Percentiles rank a stretch among this genome's conserved stretches.
Evolutionary conservation across 2,329 filamentous ascomycete species (phyloP).

Genomic region (Fusarium sp.): DNA sequence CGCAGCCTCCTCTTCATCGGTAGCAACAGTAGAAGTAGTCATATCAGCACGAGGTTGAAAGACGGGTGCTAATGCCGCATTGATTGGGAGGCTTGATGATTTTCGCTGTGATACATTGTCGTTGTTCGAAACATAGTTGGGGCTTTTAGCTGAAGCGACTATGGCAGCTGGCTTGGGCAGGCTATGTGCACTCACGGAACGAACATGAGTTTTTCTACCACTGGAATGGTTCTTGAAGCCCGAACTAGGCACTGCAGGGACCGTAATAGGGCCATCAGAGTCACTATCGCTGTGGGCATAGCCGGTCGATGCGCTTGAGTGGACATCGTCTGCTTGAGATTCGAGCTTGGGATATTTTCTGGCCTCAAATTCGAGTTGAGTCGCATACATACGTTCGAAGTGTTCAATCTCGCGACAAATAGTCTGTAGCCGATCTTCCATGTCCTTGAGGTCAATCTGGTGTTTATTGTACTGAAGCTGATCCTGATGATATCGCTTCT

Average conservation of each 20-base stretch:
- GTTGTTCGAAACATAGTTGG: constrained; percentile 28
- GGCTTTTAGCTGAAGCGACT: constrained; percentile 30
- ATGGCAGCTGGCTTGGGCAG: constrained; percentile 44
- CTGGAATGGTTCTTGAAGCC: constrained; percentile 13
- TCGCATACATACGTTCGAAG: constrained; percentile 58
- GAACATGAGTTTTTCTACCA: constrained; percentile 27
- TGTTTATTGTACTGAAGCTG: constrained; percentile 70
- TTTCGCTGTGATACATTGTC: constrained; percentile 47
- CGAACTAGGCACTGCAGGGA: neutral
- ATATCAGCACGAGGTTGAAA: constrained; percentile 55
- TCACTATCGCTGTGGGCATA: constrained; percentile 11
- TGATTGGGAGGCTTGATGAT: constrained; percentile 53
- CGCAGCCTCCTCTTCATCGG: constrained; percentile 19
- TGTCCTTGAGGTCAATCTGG: constrained; percentile 66
- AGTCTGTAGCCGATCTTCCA: constrained; percentile 54
- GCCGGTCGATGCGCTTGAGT: constrained; percentile 13
- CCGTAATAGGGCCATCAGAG: constrained; percentile 1
- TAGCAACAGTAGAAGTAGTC: constrained; percentile 26
- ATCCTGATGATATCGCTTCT: constrained; percentile 65
- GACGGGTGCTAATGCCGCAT: constrained; percentile 59
- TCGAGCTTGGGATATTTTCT: constrained; percentile 52
- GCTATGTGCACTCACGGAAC: constrained; percentile 40
- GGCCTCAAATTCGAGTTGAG: constrained; percentile 58
- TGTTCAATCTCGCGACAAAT: constrained; percentile 58
- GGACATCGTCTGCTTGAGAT: constrained; percentile 36